Percentiles rank a stretch among this genome's conserved stretches.
Conservation (phyloP, 2,329 filamentous ascomycete genomes). For the Cladosporium sp. region DNA sequence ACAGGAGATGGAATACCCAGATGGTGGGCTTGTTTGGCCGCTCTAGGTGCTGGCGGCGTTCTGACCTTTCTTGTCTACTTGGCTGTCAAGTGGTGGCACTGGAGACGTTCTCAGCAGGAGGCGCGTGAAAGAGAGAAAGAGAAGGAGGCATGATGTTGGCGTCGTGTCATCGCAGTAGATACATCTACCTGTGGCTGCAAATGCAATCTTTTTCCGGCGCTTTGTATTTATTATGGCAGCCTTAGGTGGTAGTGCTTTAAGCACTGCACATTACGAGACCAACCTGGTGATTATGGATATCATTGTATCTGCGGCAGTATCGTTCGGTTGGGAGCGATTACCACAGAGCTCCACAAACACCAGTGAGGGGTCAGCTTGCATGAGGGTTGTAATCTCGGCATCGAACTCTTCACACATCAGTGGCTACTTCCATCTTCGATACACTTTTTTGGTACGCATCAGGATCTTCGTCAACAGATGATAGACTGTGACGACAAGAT, state of each 20-base stretch:
- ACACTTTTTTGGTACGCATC: neutral
- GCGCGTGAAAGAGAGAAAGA: neutral
- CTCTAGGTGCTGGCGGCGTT: neutral
- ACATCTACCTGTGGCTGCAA: neutral
- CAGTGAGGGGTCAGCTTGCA: neutral
- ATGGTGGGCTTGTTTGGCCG: constrained; percentile 2
- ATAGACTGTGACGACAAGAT: neutral
- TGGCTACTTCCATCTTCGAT: neutral
- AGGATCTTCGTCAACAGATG: neutral
- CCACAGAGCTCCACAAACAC: neutral
- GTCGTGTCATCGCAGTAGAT: neutral
- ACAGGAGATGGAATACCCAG: neutral
- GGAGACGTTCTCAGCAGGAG: neutral
- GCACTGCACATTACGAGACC: neutral
- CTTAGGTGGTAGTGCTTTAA: neutral
- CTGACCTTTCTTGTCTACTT: neutral
- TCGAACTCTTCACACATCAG: neutral
- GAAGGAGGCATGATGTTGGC: neutral
- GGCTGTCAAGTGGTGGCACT: neutral
- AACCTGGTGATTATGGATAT: neutral
- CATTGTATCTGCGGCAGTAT: neutral
- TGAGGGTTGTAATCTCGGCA: neutral
- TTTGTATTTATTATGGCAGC: neutral
- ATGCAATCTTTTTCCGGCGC: neutral
- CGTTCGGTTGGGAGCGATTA: neutral